Base-by-base conservation (phyloP, 805 yeast genomes). In the Kluyveromyces dobzhanskii region DNA sequence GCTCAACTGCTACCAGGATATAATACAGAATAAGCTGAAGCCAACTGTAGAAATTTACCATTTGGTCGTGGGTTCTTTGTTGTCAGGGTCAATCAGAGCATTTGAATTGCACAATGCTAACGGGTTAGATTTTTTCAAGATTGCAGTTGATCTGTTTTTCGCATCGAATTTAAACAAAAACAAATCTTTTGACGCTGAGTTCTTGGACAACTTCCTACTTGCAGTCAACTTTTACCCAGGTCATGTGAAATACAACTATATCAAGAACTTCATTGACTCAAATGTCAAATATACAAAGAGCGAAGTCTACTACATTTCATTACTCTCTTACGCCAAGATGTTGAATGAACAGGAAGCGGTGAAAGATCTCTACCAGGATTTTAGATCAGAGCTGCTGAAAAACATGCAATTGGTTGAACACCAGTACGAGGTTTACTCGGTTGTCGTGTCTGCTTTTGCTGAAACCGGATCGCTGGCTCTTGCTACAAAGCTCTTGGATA, bases 1-100 rank as follows among this genome's bases (percentile, higher is more conserved):
- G 42, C 61, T 82, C 45, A 78, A 76, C 16, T 76, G 80, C 26
- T 82, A 82, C 53, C 83, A 82, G 37, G 87, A 80, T 49, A 61
- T 80, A 53, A 64, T 82, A 28, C 52, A 71, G 17, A 66, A 69
- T 46, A 67, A 65, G 44, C 43, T 75, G 29, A 78, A 74, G 52
- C 92, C 92, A 13, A 66, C 70, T 18, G 50, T 55, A 30, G 64
- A 62, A 14, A 79, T 84, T 6, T 81, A 75, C 56, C 64, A 72
- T 48, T 54, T 73, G 3, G 69, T 73, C 4, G 62, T 82, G 33
- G 58, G 61, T 17, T 69, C 73, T 23, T 62, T 82, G 19, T 63
- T 80, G 38, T 59, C 62, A 29, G 77, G 79, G 4, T 60, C 78
- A 1, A 60, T 69, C 30, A 45, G 51, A 41, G 73, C 71, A 16